phyloP scores from a whole-genome alignment of 352 stramenopile species.

The Pythium dissimile region DNA sequence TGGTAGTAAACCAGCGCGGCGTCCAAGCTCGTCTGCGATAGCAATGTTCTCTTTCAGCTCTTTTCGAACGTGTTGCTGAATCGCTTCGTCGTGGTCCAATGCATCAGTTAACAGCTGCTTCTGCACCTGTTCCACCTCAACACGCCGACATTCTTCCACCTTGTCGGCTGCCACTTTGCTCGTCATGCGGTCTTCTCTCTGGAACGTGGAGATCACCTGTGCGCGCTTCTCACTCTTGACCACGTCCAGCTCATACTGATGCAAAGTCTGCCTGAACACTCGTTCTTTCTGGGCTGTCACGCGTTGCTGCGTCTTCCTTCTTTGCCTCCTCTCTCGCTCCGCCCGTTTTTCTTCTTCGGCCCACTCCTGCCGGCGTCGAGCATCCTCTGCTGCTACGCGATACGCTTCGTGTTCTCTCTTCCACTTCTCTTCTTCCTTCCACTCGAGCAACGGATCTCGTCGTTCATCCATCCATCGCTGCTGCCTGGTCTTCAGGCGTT shows the following conservation, averaged over 20 bases:
- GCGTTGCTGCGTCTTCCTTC: constrained; percentile 38
- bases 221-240: constrained; percentile 42
- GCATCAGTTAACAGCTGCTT: neutral
- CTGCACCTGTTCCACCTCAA: neutral
- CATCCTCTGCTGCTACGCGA: constrained; percentile 24
- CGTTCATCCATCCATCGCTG: constrained; percentile 37
- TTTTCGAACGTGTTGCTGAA: neutral
- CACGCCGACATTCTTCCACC: constrained; percentile 1
- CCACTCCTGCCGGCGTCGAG: constrained; percentile 15
- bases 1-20: constrained; percentile 46
- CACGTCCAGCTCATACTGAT: constrained; percentile 40
- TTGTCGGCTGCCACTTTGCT: constrained; percentile 16
- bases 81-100: constrained; percentile 4
- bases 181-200: constrained; percentile 31
- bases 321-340: constrained; percentile 38
- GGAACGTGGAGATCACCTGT: constrained; percentile 43
- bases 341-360: constrained; percentile 28
- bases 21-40: constrained; percentile 36
- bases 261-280: constrained; percentile 42
- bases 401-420: constrained; percentile 35
- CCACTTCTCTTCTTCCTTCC: constrained; percentile 40
- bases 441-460: constrained; percentile 45
- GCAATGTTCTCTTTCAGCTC: constrained; percentile 35
- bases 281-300: constrained; percentile 45
- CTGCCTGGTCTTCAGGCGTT: constrained; percentile 29